A percentile compares a stretch with the other conserved stretches of the same genome.
These are phyloP conservation scores for Straminergon stramineum DNA, from an alignment of 225 moss, liverwort and hornwort species.

Conservation along the genomic window DNA sequence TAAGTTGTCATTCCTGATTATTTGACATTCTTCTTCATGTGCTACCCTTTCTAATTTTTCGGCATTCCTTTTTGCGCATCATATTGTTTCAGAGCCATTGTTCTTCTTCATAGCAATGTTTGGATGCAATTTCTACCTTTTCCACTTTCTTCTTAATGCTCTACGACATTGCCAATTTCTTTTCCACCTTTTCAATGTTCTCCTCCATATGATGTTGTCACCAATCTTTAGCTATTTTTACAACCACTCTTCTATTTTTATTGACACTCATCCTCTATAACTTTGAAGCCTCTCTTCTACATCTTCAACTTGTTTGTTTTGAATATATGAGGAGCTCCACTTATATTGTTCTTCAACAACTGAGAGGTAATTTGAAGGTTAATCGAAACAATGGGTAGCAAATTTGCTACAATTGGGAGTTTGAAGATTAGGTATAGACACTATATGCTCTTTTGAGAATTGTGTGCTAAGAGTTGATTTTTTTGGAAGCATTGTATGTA, in stretches of 20 bases:
- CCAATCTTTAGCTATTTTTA: too few relatives aligned
- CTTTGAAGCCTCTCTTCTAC: not conserved
- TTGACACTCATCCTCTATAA: too few relatives aligned
- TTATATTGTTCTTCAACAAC: rapidly evolving
- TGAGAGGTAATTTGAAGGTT: not conserved
- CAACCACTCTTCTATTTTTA: too few relatives aligned
- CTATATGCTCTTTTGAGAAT: not conserved
- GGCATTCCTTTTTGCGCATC: rapidly evolving
- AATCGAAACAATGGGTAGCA: too few relatives aligned
- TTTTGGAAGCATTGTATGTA: not conserved
- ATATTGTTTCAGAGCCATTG: rapidly evolving
- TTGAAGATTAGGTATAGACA: not conserved
- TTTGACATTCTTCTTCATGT: too few relatives aligned
- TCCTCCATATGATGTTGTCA: not conserved
- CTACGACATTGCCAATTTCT: rapidly evolving
- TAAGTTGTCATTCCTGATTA: too few relatives aligned
- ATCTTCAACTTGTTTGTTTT: not conserved
- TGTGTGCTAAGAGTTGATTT: not conserved
- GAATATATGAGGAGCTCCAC: too few relatives aligned
- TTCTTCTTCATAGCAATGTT: not conserved
- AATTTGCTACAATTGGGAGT: too few relatives aligned
- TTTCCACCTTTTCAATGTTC: too few relatives aligned
- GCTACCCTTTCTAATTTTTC: too few relatives aligned
- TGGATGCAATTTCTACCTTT: not conserved
- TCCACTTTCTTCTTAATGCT: not conserved